Base-by-base conservation (phyloP, 2,329 filamentous ascomycete genomes). In the Graphilbum ipis-grandicollis region DNA sequence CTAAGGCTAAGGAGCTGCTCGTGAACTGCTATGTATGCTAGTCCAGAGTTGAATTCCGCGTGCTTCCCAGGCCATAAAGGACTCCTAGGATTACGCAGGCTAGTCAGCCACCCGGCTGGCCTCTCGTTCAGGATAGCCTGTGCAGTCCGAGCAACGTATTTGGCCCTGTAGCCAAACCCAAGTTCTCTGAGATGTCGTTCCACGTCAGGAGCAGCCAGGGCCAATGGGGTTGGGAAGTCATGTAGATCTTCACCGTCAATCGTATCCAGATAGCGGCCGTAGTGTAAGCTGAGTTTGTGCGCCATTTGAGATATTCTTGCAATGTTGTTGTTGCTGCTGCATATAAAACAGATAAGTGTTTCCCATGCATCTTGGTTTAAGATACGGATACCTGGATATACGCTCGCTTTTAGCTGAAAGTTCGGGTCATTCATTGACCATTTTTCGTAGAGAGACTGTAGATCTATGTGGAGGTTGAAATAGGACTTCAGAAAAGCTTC, bases 311-410 rank as follows among this genome's bases (percentile, higher is more conserved):
- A 88, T 53, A 98, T 98, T 29, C 90, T 74, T 2, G 77, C 70
- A 42, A 98, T 98, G 53, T 98, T 94, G 59, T 98, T 98, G 58
- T 98, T 98, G 57, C 85, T 93, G 57, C 86, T 94, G 65, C 90
- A 98, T 44, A 98, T 98, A 56, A 98, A 98, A 39, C 80, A 78
- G 19, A 98, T 65, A 18, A 98, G 64, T 1, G 90, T 76, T 56
- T 98, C 90, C 90, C 92, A 98, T 1, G 88, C 77, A 61, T 94
- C 86, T 59, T 98, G 90, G 48, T 79, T 82, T 32, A 98, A 61
- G 45, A 98, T 94, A 18, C 90, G 76, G 39, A 98, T 80, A 12
- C 92, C 90, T 0, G 79, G 78, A 53, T 98, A 98, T 39, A 78
- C 75, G 0, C 81, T 78, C 0, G 90, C 88, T 46, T 82, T 83